phyloP scores from a whole-genome alignment of 495 filamentous ascomycete species.

The Aspergillus taichungensis region DNA sequence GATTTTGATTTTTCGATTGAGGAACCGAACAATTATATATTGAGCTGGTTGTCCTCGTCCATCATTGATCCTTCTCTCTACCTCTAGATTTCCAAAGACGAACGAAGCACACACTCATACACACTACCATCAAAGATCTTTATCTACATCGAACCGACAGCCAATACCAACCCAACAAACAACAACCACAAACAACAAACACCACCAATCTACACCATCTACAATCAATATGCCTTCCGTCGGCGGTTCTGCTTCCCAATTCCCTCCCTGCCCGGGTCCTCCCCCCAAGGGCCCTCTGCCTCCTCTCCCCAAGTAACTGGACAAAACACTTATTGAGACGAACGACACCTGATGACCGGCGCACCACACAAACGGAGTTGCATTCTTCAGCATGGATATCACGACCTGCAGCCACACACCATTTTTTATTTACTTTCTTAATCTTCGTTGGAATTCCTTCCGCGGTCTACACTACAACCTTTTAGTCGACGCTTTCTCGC shows the following conservation, averaged over 20 bases:
- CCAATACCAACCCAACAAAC: slow-evolving; percentile 1
- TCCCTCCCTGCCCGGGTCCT: slow-evolving; percentile 79
- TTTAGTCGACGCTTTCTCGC: neutral
- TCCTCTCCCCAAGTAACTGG: slow-evolving; percentile 63
- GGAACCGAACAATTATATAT: neutral
- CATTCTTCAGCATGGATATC: slow-evolving; percentile 26
- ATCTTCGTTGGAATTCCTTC: neutral
- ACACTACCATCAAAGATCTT: too few relatives aligned
- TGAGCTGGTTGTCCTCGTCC: neutral
- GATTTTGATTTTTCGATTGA: neutral
- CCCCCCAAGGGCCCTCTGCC: slow-evolving; percentile 77
- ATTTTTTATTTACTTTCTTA: too few relatives aligned
- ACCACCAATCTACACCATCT: neutral
- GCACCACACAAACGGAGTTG: slow-evolving; percentile 16
- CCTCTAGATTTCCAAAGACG: neutral
- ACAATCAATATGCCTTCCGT: slow-evolving; percentile 54
- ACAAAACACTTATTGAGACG: slow-evolving; percentile 22
- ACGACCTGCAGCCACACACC: slow-evolving; percentile 3
- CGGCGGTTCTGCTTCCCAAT: slow-evolving; percentile 51
- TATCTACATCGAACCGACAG: neutral
- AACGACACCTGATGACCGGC: slow-evolving; percentile 24
- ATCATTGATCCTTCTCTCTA: neutral
- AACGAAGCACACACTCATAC: too few relatives aligned
- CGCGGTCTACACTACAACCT: slow-evolving; percentile 15
- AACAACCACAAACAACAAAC: neutral